Conservation (phyloP, 1,139 yeast species). For the Diutina mesorugosa region DNA sequence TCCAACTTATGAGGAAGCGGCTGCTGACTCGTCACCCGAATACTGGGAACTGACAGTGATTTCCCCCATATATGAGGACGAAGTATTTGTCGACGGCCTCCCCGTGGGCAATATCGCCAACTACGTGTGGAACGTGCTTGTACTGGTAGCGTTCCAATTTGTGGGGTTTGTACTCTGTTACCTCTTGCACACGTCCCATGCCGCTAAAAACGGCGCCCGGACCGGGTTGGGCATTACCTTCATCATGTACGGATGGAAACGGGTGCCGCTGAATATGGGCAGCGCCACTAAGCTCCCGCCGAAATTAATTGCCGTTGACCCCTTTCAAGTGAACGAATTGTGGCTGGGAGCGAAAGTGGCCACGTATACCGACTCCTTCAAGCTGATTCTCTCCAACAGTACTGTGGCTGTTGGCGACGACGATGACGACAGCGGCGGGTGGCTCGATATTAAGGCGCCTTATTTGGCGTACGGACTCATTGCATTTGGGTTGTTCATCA, state of each 20-base stretch:
- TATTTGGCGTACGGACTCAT: conserved; percentile 46
- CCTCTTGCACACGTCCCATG: conserved; percentile 88
- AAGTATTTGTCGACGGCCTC: conserved; percentile 85
- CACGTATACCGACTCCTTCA: conserved; percentile 11
- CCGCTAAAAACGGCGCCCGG: conserved; percentile 91
- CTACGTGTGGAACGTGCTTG: conserved; percentile 81
- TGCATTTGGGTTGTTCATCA: conserved; percentile 54
- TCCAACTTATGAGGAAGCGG: conserved; percentile 94
- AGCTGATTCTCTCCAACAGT: neutral
- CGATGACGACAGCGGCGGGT: neutral
- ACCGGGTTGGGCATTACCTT: conserved; percentile 87
- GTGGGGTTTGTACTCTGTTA: conserved; percentile 89
- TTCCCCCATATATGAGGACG: conserved; percentile 76
- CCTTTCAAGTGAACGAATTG: conserved; percentile 29
- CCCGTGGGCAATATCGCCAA: conserved; percentile 92
- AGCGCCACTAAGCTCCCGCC: conserved; percentile 21
- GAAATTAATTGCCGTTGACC: conserved; percentile 40
- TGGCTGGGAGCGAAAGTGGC: conserved; percentile 29
- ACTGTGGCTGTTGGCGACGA: conserved; percentile 3
- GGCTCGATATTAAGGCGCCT: conserved; percentile 12
- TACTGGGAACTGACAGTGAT: conserved; percentile 91
- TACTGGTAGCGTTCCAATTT: conserved; percentile 82
- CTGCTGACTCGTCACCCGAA: conserved; percentile 90
- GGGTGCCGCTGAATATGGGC: conserved; percentile 51
- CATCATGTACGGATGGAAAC: conserved; percentile 59